These are phyloP conservation scores for Paracamarosporium sp. DNA, from an alignment of 2,329 filamentous ascomycete species.

Conservation along the genomic window DNA sequence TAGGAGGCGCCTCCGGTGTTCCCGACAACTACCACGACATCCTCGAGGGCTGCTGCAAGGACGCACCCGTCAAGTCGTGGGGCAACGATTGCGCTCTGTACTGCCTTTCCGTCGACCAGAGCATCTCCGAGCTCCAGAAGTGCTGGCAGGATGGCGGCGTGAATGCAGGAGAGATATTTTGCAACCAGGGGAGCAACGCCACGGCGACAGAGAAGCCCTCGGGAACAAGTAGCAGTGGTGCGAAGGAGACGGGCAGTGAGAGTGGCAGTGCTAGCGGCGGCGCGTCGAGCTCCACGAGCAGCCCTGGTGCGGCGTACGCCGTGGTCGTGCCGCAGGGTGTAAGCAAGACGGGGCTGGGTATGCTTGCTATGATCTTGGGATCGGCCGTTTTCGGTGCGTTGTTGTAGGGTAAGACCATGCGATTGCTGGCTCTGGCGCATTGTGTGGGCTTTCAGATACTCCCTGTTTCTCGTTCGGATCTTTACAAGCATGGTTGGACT, in stretches of 20 bases:
- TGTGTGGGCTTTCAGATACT: neutral
- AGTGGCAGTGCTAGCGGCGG: slow-evolving; percentile 8
- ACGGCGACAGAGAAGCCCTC: slow-evolving; percentile 33
- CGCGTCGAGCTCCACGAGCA: slow-evolving; percentile 20
- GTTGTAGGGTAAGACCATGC: slow-evolving; percentile 19
- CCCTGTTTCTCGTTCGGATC: neutral
- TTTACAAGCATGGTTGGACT: too few species aligned
- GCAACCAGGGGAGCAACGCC: slow-evolving; percentile 32
- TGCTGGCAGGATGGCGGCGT: slow-evolving; percentile 38
- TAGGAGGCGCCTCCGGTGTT: slow-evolving; percentile 29
- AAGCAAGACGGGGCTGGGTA: slow-evolving; percentile 36
- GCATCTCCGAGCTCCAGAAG: slow-evolving; percentile 30
- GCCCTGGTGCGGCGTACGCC: slow-evolving; percentile 22
- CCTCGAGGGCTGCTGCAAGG: slow-evolving; percentile 40
- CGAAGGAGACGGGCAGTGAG: slow-evolving; percentile 8
- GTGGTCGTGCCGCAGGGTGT: slow-evolving; percentile 23
- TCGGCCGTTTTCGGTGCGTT: slow-evolving; percentile 35
- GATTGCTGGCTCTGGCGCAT: neutral
- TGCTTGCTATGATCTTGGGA: slow-evolving; percentile 34
- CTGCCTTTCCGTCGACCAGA: slow-evolving; percentile 36
- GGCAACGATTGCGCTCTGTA: slow-evolving; percentile 38
- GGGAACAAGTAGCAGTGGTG: slow-evolving; percentile 16
- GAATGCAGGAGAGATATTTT: slow-evolving; percentile 27
- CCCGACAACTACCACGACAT: slow-evolving; percentile 31
- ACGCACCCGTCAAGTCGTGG: slow-evolving; percentile 35